phyloP scores from a whole-genome alignment of 1,284 basidiomycete species.

The Ustilago trichophora region DNA sequence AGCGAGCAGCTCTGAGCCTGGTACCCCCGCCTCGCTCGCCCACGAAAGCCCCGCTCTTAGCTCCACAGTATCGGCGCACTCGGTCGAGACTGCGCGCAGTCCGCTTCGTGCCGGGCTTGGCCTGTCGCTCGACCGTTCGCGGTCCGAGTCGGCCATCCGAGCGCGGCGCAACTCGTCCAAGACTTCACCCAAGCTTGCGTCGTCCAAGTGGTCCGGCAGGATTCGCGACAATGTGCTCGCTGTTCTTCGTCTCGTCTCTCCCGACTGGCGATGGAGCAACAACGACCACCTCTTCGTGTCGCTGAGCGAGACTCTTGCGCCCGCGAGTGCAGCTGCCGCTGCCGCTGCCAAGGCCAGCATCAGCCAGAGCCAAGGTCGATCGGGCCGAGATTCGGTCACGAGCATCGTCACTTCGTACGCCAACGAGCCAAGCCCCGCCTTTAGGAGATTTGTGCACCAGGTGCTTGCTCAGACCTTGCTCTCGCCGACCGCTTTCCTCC shows the following conservation, averaged over 20 bases:
- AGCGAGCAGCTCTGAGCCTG: constrained; percentile 53
- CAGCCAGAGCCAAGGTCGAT: constrained; percentile 18
- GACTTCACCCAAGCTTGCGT: constrained; percentile 16
- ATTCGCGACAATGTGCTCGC: constrained; percentile 43
- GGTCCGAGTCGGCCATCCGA: constrained; percentile 31
- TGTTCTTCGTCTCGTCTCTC: constrained; percentile 48
- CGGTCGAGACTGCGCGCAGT: constrained; percentile 24
- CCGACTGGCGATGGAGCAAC: constrained; percentile 54
- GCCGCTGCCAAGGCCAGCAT: constrained; percentile 16
- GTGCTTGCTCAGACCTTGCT: constrained; percentile 63
- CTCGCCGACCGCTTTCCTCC: constrained; percentile 59
- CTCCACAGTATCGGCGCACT: constrained; percentile 30
- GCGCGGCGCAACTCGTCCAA: constrained; percentile 30
- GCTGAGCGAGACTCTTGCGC: constrained; percentile 23
- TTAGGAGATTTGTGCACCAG: constrained; percentile 62
- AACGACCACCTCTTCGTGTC: constrained; percentile 51
- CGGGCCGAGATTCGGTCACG: constrained; percentile 23
- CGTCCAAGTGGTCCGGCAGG: constrained; percentile 39
- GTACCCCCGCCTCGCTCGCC: constrained; percentile 50
- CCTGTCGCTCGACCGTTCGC: constrained; percentile 36
- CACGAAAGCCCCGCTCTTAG: constrained; percentile 26
- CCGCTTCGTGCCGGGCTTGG: constrained; percentile 17
- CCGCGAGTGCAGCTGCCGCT: constrained; percentile 8
- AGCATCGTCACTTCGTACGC: constrained; percentile 36
- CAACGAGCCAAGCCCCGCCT: constrained; percentile 61